These are phyloP conservation scores for Paxillus involutus DNA, from an alignment of 768 basidiomycete species.

Conservation along the genomic window DNA sequence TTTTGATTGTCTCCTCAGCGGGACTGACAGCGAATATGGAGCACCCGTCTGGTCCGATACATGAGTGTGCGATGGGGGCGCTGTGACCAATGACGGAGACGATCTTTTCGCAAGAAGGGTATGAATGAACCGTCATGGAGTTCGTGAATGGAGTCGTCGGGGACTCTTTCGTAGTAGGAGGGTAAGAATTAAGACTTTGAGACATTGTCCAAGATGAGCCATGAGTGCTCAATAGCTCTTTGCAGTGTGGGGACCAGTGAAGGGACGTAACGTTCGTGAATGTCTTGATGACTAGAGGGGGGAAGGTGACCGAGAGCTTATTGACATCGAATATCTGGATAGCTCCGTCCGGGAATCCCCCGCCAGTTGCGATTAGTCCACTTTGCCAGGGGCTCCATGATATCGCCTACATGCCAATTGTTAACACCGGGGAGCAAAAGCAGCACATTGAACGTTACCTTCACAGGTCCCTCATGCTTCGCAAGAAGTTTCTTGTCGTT, in stretches of 20 bases:
- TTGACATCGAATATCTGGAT: constrained; percentile 52
- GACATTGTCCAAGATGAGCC: constrained; percentile 36
- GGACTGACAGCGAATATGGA: constrained; percentile 64
- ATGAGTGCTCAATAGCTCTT: constrained; percentile 85
- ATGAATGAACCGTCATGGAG: constrained; percentile 50
- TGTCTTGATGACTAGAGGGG: constrained; percentile 45
- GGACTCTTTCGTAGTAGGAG: constrained; percentile 21
- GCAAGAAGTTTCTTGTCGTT: constrained; percentile 37
- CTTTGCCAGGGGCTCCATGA: constrained; percentile 78
- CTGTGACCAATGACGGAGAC: constrained; percentile 58
- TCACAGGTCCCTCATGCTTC: constrained; percentile 44
- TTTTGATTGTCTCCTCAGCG: constrained; percentile 66
- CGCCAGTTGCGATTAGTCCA: constrained; percentile 65
- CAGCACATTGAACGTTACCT: constrained; percentile 27
- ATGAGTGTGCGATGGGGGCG: constrained; percentile 56
- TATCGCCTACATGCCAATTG: constrained; percentile 46
- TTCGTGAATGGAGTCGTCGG: constrained; percentile 34
- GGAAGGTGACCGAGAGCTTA: constrained; percentile 41
- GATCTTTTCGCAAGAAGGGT: constrained; percentile 51
- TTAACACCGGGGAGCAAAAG: not conserved
- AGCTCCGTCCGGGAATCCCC: constrained; percentile 59
- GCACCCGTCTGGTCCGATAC: constrained; percentile 62
- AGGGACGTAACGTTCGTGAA: constrained; percentile 59
- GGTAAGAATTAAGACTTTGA: constrained; percentile 17
- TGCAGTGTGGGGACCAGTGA: constrained; percentile 74